phyloP scores from a whole-genome alignment of 768 basidiomycete genomes.

The Leucocoprinus sp. region DNA sequence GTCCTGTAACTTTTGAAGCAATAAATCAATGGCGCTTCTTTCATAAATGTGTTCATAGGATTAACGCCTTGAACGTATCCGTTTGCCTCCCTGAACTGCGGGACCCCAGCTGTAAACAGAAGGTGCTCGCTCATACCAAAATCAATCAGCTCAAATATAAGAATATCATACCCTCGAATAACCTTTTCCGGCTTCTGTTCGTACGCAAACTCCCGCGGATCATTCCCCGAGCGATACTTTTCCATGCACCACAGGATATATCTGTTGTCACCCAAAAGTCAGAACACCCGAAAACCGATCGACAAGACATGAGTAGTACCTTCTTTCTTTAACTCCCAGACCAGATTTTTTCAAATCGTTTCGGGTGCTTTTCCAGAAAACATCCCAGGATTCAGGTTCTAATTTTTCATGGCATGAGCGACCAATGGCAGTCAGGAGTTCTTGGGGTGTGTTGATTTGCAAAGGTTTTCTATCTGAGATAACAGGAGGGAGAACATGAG shows the following conservation, averaged over 20 bases:
- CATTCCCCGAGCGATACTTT: conserved; percentile 55
- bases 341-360: conserved; percentile 56
- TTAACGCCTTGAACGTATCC: conserved; percentile 57
- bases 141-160: neutral
- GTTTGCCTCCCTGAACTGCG: conserved; percentile 63
- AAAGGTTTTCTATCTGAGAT: conserved; percentile 24
- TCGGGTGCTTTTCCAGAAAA: conserved; percentile 59
- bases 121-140: neutral
- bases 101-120: conserved; percentile 54
- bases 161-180: conserved; percentile 59
- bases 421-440: conserved; percentile 71
- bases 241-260: conserved; percentile 84
- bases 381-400: conserved; percentile 57
- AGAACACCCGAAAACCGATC: neutral
- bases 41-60: conserved; percentile 17
- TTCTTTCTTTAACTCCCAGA: conserved; percentile 58
- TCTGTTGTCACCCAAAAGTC: conserved; percentile 26
- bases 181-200: conserved; percentile 65
- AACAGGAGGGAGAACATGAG: conserved; percentile 11
- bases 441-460: conserved; percentile 44
- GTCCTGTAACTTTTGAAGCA: neutral
- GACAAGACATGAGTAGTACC: conserved; percentile 32
- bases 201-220: conserved; percentile 55
- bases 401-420: conserved; percentile 60
- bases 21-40: conserved; percentile 1